A percentile compares a stretch with the other conserved stretches of the same genome.
Conservation (phyloP, 2,329 filamentous ascomycete species). For the Colletotrichum sp. region DNA sequence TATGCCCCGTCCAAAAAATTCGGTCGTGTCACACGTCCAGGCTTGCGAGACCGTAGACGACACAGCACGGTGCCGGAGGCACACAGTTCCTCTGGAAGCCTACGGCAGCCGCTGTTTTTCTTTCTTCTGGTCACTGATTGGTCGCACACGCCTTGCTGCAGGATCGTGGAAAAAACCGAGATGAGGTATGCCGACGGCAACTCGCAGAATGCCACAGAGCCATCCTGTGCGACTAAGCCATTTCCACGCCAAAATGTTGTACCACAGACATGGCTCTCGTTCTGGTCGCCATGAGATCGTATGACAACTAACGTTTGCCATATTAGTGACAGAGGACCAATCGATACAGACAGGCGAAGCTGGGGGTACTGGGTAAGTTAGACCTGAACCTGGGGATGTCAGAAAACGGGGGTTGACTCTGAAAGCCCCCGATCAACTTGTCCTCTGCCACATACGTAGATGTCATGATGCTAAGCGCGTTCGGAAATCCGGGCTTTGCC, state of each 20-base stretch:
- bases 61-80: not conserved
- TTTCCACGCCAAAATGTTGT: conserved; percentile 7
- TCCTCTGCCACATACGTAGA: not conserved
- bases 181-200: conserved; percentile 19
- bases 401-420: not conserved
- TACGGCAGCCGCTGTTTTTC: not conserved
- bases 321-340: not conserved
- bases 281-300: not conserved
- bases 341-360: not conserved
- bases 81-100: not conserved
- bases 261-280: not conserved
- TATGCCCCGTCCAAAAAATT: not conserved
- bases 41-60: not conserved
- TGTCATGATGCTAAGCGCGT: not conserved
- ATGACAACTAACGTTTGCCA: not conserved
- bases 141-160: conserved; percentile 21
- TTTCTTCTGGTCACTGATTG: conserved; percentile 1
- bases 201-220: conserved; percentile 6
- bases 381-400: not conserved
- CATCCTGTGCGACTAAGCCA: not conserved
- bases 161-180: conserved; percentile 22
- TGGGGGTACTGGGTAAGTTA: not conserved
- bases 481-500: not conserved
- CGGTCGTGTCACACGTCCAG: not conserved
- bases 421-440: not conserved